phyloP scores from a whole-genome alignment of 2,329 filamentous ascomycete species.

The Orbilia ellipsospora region DNA sequence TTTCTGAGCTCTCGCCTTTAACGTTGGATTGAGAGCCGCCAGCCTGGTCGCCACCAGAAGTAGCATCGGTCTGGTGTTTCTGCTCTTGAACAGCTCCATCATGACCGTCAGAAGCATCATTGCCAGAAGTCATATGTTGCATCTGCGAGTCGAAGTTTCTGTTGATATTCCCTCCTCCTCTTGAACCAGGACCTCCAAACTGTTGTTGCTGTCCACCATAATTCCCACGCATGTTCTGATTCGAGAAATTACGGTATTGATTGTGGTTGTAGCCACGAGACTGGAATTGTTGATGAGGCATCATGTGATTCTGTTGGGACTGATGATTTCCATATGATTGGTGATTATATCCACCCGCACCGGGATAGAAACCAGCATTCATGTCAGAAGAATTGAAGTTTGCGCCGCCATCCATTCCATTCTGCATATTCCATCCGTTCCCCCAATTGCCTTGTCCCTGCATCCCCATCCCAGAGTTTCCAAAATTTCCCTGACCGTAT shows the following conservation, averaged over 20 bases:
- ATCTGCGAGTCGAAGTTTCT: conserved; percentile 49
- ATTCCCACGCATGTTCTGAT: conserved; percentile 55
- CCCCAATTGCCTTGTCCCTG: conserved; percentile 55
- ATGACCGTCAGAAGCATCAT: conserved; percentile 45
- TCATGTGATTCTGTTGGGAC: conserved; percentile 57
- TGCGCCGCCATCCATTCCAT: conserved; percentile 53
- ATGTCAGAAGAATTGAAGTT: conserved; percentile 56
- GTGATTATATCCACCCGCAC: conserved; percentile 60
- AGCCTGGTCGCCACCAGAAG: conserved; percentile 44
- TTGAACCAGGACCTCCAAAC: conserved; percentile 40
- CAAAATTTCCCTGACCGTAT: conserved; percentile 55
- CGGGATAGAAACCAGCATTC: conserved; percentile 59
- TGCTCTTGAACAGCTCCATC: conserved; percentile 44
- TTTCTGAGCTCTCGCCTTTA: conserved; percentile 49
- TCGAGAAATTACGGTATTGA: conserved; percentile 55
- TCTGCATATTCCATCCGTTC: conserved; percentile 57
- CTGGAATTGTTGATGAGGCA: conserved; percentile 56
- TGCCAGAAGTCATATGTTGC: conserved; percentile 31
- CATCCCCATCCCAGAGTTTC: conserved; percentile 52
- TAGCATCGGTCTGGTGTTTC: conserved; percentile 1
- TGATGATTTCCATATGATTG: conserved; percentile 60
- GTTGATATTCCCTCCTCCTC: conserved; percentile 29
- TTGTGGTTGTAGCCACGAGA: conserved; percentile 55
- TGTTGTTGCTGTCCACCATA: conserved; percentile 48
- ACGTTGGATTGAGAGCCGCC: conserved; percentile 8